These are phyloP conservation scores for Arthromyces matolae DNA, from an alignment of 768 basidiomycete genomes.

Conservation along the genomic window DNA sequence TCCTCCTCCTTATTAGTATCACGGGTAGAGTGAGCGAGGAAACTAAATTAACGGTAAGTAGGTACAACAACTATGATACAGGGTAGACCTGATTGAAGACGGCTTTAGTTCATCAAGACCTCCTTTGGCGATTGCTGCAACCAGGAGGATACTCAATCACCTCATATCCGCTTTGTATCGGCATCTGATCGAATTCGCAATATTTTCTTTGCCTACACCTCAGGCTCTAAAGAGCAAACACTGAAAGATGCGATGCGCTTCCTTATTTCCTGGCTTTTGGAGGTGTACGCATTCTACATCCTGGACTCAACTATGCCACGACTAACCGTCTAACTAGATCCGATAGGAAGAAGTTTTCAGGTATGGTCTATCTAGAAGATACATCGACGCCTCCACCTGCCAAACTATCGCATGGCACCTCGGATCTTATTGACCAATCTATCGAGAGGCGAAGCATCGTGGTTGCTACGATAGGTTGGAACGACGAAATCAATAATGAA, in stretches of 20 bases:
- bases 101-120: not conserved
- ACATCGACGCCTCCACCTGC: not conserved
- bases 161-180: not conserved
- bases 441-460: not conserved
- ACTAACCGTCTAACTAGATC: not conserved
- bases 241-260: not conserved
- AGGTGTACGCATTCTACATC: not conserved
- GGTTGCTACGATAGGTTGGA: not conserved
- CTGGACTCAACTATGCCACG: not conserved
- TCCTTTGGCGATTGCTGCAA: not conserved
- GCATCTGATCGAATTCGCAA: not conserved
- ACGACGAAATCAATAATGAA: not conserved
- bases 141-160: not conserved
- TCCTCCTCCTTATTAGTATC: not conserved
- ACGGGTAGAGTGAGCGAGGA: not conserved
- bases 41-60: not conserved
- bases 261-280: not conserved
- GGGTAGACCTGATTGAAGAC: not conserved
- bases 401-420: not conserved
- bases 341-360: conserved; percentile 3
- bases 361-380: conserved; percentile 6
- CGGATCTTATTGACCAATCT: not conserved
- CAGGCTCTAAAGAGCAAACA: not conserved
- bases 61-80: not conserved
- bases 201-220: not conserved